Evolutionary conservation across 2,329 filamentous ascomycete genomes (phyloP).

Genomic region (Biscogniauxia mediterranea): DNA sequence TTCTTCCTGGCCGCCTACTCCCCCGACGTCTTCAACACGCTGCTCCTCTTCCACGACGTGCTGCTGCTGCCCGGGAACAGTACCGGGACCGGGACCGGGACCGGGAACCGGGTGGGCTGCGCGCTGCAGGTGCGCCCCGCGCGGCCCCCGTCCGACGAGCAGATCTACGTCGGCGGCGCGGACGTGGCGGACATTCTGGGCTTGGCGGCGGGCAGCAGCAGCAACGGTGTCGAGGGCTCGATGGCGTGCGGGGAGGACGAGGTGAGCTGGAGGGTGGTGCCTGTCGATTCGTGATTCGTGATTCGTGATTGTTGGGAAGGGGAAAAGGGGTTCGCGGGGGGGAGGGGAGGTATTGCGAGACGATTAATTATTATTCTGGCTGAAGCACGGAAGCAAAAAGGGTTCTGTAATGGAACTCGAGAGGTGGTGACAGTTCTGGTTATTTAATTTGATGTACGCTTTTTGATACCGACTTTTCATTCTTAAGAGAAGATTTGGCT

Average conservation of each 20-base stretch:
- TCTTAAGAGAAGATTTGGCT: no score
- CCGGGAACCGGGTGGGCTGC: conserved; percentile 5
- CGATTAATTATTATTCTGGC: background rate
- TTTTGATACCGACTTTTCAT: no score
- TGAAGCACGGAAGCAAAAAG: no score
- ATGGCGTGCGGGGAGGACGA: conserved; percentile 19
- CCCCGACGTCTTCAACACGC: conserved; percentile 16
- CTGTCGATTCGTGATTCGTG: background rate
- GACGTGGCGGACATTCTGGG: conserved; percentile 18
- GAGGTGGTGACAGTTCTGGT: no score
- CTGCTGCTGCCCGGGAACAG: no score
- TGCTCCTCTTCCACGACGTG: conserved; percentile 8
- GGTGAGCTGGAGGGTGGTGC: conserved; percentile 21
- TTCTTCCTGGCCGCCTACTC: conserved; percentile 20
- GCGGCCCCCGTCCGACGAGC: conserved; percentile 17
- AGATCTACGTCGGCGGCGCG: conserved; percentile 19
- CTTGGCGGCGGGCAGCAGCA: conserved; percentile 9
- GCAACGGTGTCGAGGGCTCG: conserved; percentile 13
- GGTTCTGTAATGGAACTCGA: no score
- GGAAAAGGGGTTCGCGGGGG: background rate
- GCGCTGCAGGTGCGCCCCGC: conserved; percentile 18
- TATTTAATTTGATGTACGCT: no score
- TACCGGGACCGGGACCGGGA: background rate
- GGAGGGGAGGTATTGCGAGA: no score
- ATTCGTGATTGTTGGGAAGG: background rate